These are phyloP conservation scores for Hanseniaspora pseudoguilliermondii DNA, from an alignment of 805 yeast genomes.

Conservation along the genomic window DNA sequence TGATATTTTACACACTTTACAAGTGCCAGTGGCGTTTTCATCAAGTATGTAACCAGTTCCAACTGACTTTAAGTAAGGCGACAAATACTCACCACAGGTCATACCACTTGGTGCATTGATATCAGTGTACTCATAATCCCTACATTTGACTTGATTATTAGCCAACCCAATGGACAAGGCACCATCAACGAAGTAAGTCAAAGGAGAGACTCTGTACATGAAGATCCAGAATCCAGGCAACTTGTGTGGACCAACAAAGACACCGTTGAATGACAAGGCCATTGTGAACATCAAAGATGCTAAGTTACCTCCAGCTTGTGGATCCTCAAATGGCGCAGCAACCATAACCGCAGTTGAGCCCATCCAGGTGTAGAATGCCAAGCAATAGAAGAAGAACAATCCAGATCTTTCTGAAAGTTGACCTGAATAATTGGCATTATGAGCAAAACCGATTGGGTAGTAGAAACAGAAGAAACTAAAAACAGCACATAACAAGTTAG, in stretches of 20 bases:
- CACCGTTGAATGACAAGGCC: slow-evolving; percentile 67
- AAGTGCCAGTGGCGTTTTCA: slow-evolving; percentile 37
- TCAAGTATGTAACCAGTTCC: slow-evolving; percentile 39
- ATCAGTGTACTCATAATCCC: slow-evolving; percentile 34
- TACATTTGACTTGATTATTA: slow-evolving; percentile 36
- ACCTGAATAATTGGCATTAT: slow-evolving; percentile 44
- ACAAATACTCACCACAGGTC: slow-evolving; percentile 48
- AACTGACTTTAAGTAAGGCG: slow-evolving; percentile 23
- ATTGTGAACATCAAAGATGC: slow-evolving; percentile 46
- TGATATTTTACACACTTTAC: slow-evolving; percentile 45
- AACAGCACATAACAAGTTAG: slow-evolving; percentile 50
- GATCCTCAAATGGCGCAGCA: slow-evolving; percentile 46
- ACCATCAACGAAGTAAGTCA: slow-evolving; percentile 51
- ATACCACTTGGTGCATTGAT: slow-evolving; percentile 42
- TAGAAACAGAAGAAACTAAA: slow-evolving; percentile 51
- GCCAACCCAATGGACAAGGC: slow-evolving; percentile 46
- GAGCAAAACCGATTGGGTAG: slow-evolving; percentile 58
- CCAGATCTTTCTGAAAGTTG: slow-evolving; percentile 43
- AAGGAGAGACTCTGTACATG: slow-evolving; percentile 63
- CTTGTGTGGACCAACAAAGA: slow-evolving; percentile 41
- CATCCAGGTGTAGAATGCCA: slow-evolving; percentile 41
- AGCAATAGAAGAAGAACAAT: slow-evolving; percentile 35
- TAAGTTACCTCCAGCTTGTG: slow-evolving; percentile 52
- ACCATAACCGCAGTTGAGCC: slow-evolving; percentile 47
- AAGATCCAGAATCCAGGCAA: slow-evolving; percentile 70